Conservation (phyloP, 2,329 filamentous ascomycete genomes). For the Penicillium oxalicum region DNA sequence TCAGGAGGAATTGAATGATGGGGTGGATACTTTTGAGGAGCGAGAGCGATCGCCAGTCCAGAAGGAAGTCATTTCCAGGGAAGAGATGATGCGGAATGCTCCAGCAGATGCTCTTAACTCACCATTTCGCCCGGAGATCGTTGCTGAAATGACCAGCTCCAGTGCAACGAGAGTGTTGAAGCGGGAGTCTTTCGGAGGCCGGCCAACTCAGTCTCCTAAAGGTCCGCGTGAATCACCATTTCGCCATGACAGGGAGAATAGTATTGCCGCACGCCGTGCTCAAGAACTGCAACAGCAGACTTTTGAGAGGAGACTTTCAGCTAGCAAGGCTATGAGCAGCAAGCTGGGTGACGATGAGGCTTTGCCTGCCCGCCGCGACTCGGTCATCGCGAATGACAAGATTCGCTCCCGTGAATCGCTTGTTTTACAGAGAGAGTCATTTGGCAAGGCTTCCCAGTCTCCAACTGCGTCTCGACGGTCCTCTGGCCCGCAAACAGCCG, state of each 20-base stretch:
- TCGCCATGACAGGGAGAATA: conserved; percentile 23
- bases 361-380: conserved; percentile 25
- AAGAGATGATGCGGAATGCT: not conserved
- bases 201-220: not conserved
- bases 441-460: conserved; percentile 2
- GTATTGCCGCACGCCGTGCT: conserved; percentile 19
- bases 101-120: conserved; percentile 22
- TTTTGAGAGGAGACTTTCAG: not conserved
- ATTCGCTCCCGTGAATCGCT: not conserved
- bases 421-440: not conserved
- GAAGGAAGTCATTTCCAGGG: not conserved
- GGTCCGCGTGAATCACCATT: conserved; percentile 30
- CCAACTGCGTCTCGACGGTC: conserved; percentile 2
- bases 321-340: not conserved
- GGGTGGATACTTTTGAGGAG: conserved; percentile 14
- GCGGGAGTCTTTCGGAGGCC: conserved; percentile 2
- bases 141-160: conserved; percentile 24
- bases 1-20: conserved; percentile 25
- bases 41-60: not conserved
- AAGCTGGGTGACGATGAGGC: conserved; percentile 11
- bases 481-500: not conserved
- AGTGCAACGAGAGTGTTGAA: conserved; percentile 9
- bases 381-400: conserved; percentile 1
- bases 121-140: conserved; percentile 24
- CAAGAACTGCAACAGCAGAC: conserved; percentile 3